phyloP scores from a whole-genome alignment of 2,329 filamentous ascomycete species.

The Endoconidiophora polonica region DNA sequence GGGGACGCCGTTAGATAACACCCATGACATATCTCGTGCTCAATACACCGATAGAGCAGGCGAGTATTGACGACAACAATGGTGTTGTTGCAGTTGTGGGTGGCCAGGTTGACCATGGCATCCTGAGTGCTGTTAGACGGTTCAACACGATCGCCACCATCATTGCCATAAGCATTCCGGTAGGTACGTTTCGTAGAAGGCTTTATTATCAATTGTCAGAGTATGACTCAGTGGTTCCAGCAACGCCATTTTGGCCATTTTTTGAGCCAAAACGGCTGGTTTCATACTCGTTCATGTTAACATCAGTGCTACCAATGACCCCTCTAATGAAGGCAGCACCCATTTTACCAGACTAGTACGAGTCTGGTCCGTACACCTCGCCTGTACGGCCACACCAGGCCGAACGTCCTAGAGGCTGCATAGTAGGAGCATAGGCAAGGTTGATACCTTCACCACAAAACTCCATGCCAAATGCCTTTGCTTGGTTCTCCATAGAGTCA shows the following conservation, averaged over 20 bases:
- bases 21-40: conserved; percentile 47
- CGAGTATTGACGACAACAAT: conserved; percentile 49
- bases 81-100: conserved; percentile 41
- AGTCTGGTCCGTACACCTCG: conserved; percentile 48
- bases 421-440: conserved; percentile 38
- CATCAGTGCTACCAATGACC: conserved; percentile 22
- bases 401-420: conserved; percentile 25
- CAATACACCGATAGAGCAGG: conserved; percentile 42
- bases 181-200: conserved; percentile 48
- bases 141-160: conserved; percentile 47
- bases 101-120: conserved; percentile 37
- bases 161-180: conserved; percentile 52
- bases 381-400: conserved; percentile 43
- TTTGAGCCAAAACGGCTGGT: conserved; percentile 37
- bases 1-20: conserved; percentile 45
- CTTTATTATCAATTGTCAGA: conserved; percentile 43
- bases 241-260: conserved; percentile 15
- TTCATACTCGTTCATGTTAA: conserved; percentile 62
- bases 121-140: conserved; percentile 52
- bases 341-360: conserved; percentile 44
- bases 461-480: conserved; percentile 52
- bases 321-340: conserved; percentile 19
- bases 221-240: conserved; percentile 40
- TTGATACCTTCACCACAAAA: conserved; percentile 55
- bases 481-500: conserved; percentile 53